These are phyloP conservation scores for Ogataea allantospora DNA, from an alignment of 805 yeast species.

Conservation along the genomic window DNA sequence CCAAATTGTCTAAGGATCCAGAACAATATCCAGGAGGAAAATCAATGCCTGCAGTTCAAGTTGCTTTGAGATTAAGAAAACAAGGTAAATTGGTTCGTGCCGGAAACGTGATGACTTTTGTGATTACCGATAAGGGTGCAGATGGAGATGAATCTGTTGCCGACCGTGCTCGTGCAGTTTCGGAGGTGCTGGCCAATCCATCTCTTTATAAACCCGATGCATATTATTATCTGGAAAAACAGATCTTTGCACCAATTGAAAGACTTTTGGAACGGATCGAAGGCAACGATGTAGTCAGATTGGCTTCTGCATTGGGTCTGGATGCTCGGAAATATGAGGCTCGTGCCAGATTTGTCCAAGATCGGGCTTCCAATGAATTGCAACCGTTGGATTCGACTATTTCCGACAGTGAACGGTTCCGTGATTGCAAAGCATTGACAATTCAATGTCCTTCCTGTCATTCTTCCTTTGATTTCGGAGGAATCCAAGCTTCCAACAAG, in stretches of 20 bases:
- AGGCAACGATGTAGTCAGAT: conserved; percentile 76
- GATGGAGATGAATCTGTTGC: conserved; percentile 48
- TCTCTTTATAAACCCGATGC: conserved; percentile 66
- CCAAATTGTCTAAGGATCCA: conserved; percentile 89
- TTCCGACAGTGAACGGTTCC: conserved; percentile 79
- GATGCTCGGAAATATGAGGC: conserved; percentile 63
- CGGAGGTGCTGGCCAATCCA: conserved; percentile 60
- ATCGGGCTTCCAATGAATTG: conserved; percentile 40
- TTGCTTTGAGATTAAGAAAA: conserved; percentile 76
- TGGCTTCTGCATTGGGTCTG: conserved; percentile 76
- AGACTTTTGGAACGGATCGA: conserved; percentile 82
- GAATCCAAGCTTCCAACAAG: conserved; percentile 62
- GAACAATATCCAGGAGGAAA: conserved; percentile 75
- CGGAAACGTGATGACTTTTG: conserved; percentile 85
- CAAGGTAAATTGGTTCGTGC: conserved; percentile 86
- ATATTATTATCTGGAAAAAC: conserved; percentile 79
- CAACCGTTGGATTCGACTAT: conserved; percentile 80
- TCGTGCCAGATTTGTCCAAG: conserved; percentile 41
- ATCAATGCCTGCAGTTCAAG: conserved; percentile 84
- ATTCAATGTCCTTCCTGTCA: conserved; percentile 63
- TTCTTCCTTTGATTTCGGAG: conserved; percentile 63
- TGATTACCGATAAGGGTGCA: conserved; percentile 54
- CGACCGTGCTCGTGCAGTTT: conserved; percentile 80
- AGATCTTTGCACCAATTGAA: conserved; percentile 86
- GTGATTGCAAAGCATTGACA: conserved; percentile 53